Conservation (phyloP, 441 rosid species). For the Geranium incanum region DNA sequence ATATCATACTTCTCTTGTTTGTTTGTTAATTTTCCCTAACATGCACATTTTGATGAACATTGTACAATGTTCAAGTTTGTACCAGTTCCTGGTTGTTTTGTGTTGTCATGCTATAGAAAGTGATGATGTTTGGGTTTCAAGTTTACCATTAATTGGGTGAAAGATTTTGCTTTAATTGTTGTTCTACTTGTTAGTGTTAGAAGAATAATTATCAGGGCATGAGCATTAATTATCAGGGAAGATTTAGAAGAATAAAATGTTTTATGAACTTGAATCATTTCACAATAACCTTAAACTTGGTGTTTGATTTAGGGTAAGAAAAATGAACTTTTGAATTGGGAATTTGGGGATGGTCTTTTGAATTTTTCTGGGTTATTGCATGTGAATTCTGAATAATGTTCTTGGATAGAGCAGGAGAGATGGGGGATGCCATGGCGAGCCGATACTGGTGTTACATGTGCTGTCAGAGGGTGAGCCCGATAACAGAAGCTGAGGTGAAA, state of each 20-base stretch:
- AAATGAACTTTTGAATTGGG: not conserved
- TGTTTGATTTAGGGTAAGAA: not conserved
- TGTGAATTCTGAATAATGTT: not conserved
- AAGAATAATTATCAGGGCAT: no score
- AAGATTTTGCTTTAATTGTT: not conserved
- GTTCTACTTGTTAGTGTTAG: no score
- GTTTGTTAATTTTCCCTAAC: not conserved
- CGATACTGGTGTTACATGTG: slow-evolving; percentile 49
- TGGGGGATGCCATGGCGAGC: slow-evolving; percentile 36
- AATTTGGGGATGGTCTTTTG: not conserved
- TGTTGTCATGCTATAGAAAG: not conserved
- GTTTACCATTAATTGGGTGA: not conserved
- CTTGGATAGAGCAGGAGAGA: slow-evolving; percentile 8
- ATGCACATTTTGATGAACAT: not conserved
- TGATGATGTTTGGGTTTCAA: not conserved
- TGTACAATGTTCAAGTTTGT: not conserved
- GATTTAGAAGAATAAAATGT: no score
- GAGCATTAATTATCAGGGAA: no score
- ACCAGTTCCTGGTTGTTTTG: not conserved
- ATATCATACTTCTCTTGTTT: no score
- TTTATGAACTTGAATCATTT: no score
- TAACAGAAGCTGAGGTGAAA: slow-evolving; percentile 33
- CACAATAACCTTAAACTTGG: no score
- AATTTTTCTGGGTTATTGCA: not conserved
- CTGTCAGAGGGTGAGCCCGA: slow-evolving; percentile 34